Percentiles rank a stretch among this genome's conserved stretches.
Conservation (phyloP, 345 rosid species). For the Turnera subulata region DNA sequence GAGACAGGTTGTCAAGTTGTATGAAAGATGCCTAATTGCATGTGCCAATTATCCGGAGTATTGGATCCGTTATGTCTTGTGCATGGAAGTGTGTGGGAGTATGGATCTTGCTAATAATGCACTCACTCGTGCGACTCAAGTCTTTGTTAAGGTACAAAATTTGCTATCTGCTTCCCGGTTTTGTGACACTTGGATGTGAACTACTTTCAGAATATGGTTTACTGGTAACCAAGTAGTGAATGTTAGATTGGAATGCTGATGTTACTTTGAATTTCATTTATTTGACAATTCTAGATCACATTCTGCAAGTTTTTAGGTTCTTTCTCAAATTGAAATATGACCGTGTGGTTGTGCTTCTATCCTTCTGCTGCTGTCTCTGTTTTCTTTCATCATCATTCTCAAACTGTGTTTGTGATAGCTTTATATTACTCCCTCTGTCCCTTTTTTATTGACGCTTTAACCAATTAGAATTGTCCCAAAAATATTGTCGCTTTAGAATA, state of each 20-base stretch:
- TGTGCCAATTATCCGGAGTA: constrained; percentile 94
- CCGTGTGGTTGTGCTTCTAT: too few species aligned
- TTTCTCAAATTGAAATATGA: too few species aligned
- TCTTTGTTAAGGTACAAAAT: constrained; percentile 83
- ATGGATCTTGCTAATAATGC: constrained; percentile 88
- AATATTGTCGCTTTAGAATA: too few species aligned
- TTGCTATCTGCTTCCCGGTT: not conserved
- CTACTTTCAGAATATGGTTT: not conserved
- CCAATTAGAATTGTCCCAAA: too few species aligned
- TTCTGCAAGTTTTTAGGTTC: too few species aligned
- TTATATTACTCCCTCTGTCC: too few species aligned
- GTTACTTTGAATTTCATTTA: not conserved
- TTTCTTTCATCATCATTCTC: too few species aligned
- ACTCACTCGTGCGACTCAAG: constrained; percentile 87
- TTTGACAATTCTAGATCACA: too few species aligned
- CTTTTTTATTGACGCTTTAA: too few species aligned
- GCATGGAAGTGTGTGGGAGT: constrained; percentile 77
- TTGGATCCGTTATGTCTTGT: constrained; percentile 81
- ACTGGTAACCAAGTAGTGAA: not conserved
- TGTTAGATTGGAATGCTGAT: not conserved
- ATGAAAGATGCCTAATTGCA: constrained; percentile 92
- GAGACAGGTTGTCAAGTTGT: constrained; percentile 78
- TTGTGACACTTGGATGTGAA: not conserved
- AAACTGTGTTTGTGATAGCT: too few species aligned
- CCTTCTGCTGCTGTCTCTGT: too few species aligned